Evolutionary conservation across 192 early-diverging fungal genomes (phyloP), one percentile per base, ranked within the genome.

Genomic region (Lobosporangium transversale): DNA sequence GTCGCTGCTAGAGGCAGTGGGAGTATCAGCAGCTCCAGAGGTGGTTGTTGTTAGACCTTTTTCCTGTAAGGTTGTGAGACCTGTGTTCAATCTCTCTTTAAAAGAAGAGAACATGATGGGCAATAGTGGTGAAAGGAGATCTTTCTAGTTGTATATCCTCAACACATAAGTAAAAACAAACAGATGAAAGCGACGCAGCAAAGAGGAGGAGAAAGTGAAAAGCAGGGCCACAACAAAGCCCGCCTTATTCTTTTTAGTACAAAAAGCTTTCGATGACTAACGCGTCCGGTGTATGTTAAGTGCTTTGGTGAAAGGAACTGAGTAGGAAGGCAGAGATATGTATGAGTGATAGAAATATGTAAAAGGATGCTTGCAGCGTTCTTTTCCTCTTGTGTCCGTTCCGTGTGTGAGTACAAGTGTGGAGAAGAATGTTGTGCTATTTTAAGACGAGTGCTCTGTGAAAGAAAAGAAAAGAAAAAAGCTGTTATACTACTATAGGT

Each of bases 71-170:
- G 62, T 75, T 21, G 70, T 45, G 48, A 75, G 49, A 66, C 70
- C 43, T 10, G 70, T 66, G 45, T 61, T 66, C 50, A 75, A 57
- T 58, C 55, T 65, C 42, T 61, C 70, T 23, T 75, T 75, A 33
- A 75, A 65, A 29, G 62, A 65, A 8, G 70, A 75, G 62, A 75
- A 66, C 70, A 75, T 75, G 29, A 21, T 47, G n/a, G 35, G 31
- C 35, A 20, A 56, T 56, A 11, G 21, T 8, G 35, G 9, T 12
- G 40, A 42, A 42, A 42, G 40, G 40, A 42, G 40, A 42, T 42
- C 17, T 21, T 18, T 8, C 23, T 50, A 21, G n/a, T n/a, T n/a
- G n/a, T n/a, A n/a, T n/a, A n/a, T n/a, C n/a, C n/a, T n/a, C n/a
- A n/a, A n/a, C n/a, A n/a, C n/a, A n/a, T n/a, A n/a, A n/a, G n/a